Conservation (phyloP, 2,329 filamentous ascomycete genomes). For the Fusarium nelsonii region DNA sequence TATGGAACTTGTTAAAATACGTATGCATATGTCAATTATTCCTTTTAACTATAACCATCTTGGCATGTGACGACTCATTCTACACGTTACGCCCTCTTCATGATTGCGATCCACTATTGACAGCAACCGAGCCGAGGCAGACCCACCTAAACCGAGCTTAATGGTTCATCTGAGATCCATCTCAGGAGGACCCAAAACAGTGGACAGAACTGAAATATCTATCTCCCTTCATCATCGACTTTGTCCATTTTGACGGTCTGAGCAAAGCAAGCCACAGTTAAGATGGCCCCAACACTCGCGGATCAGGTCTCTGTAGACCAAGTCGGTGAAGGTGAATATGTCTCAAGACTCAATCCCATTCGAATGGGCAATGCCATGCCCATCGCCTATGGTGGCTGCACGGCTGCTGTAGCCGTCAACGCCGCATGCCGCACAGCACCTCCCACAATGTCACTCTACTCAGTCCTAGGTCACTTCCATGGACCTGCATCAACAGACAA, state of each 20-base stretch:
- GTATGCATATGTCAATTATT: too few relatives aligned
- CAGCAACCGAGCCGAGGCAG: conserved; percentile 19
- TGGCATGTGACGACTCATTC: background rate
- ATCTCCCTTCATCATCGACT: background rate
- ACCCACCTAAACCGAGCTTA: conserved; percentile 13
- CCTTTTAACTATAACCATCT: too few relatives aligned
- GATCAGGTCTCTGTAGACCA: conserved; percentile 44
- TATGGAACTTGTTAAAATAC: too few relatives aligned
- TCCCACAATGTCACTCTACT: conserved; percentile 57
- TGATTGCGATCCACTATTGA: background rate
- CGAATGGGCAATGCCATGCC: conserved; percentile 51
- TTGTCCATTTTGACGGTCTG: too few relatives aligned
- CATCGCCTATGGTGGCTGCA: conserved; percentile 61
- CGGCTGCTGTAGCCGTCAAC: conserved; percentile 56
- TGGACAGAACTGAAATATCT: too few relatives aligned
- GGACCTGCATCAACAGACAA: conserved; percentile 59
- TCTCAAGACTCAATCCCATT: conserved; percentile 47
- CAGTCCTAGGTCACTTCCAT: conserved; percentile 60
- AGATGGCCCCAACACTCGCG: conserved; percentile 29
- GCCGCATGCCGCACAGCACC: conserved; percentile 57
- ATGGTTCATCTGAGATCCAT: background rate
- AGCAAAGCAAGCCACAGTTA: too few relatives aligned
- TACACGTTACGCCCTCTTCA: background rate
- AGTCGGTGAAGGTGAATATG: conserved; percentile 38
- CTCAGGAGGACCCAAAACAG: background rate